phyloP scores from a whole-genome alignment of 257 asterid species.

The Gentiana straminea region DNA sequence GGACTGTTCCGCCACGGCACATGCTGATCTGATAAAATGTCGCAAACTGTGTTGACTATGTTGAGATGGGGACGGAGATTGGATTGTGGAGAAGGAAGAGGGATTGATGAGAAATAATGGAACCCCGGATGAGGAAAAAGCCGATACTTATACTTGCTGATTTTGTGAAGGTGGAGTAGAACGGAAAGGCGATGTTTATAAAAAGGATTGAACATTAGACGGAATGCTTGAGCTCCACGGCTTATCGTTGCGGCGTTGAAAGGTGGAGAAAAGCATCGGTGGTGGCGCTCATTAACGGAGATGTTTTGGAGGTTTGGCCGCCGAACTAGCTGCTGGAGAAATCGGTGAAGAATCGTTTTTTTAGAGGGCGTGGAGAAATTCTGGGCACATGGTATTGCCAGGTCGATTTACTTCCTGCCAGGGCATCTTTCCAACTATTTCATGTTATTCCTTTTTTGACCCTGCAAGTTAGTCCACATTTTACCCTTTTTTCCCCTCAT shows the following conservation, averaged over 20 bases:
- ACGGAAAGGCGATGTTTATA: constrained; percentile 24
- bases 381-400: too few species aligned
- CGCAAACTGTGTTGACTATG: constrained; percentile 38
- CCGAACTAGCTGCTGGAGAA: too few species aligned
- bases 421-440: too few species aligned
- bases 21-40: constrained; percentile 37
- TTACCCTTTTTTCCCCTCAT: too few species aligned
- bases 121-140: constrained; percentile 16
- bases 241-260: constrained; percentile 5
- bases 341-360: too few species aligned
- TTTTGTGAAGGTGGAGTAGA: constrained; percentile 11
- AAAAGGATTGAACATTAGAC: constrained; percentile 58
- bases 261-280: neutral
- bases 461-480: too few species aligned
- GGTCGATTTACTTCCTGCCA: too few species aligned
- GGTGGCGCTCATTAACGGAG: neutral
- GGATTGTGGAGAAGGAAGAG: constrained; percentile 9
- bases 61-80: constrained; percentile 4
- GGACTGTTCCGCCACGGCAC: constrained; percentile 46
- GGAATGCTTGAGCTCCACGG: constrained; percentile 29
- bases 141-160: constrained; percentile 11
- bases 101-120: constrained; percentile 30
- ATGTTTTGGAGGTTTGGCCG: too few species aligned
- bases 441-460: too few species aligned
- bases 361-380: too few species aligned